Conservation (phyloP, 1,284 basidiomycete species). For the Inonotus obliquus region DNA sequence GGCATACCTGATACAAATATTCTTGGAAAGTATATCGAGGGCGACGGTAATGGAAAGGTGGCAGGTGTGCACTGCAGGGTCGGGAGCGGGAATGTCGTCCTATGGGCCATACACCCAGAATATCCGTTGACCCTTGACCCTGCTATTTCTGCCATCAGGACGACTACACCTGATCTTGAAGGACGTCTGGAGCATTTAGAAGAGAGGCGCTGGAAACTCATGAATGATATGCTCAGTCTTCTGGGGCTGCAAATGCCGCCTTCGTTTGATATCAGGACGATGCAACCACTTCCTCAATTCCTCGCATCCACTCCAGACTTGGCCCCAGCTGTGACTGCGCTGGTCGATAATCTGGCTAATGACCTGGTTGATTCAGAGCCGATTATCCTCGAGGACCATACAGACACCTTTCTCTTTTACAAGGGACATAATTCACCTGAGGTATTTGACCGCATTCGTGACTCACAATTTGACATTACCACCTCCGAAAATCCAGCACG, state of each 20-base stretch:
- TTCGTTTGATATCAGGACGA: slow-evolving; percentile 11
- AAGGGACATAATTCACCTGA: background rate
- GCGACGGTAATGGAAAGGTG: slow-evolving; percentile 27
- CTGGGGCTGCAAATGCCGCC: slow-evolving; percentile 46
- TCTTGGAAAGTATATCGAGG: slow-evolving; percentile 19
- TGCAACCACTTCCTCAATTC: slow-evolving; percentile 48
- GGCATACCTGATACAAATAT: slow-evolving; percentile 17
- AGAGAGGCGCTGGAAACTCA: slow-evolving; percentile 32
- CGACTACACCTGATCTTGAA: slow-evolving; percentile 26
- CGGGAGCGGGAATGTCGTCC: slow-evolving; percentile 52
- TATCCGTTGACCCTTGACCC: slow-evolving; percentile 46
- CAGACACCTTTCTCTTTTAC: slow-evolving; percentile 16
- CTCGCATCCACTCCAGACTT: slow-evolving; percentile 39
- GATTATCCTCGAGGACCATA: slow-evolving; percentile 10
- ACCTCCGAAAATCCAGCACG: background rate
- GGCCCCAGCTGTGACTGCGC: slow-evolving; percentile 32
- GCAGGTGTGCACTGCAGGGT: slow-evolving; percentile 49
- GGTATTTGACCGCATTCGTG: slow-evolving; percentile 24
- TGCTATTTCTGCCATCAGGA: slow-evolving; percentile 33
- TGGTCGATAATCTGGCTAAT: slow-evolving; percentile 32
- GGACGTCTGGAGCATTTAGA: slow-evolving; percentile 35
- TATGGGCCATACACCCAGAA: slow-evolving; percentile 66
- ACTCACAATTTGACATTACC: slow-evolving; percentile 41
- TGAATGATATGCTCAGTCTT: slow-evolving; percentile 39
- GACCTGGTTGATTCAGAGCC: slow-evolving; percentile 6